Base-by-base conservation (phyloP, 768 basidiomycete species). In the Arthromyces matolae region DNA sequence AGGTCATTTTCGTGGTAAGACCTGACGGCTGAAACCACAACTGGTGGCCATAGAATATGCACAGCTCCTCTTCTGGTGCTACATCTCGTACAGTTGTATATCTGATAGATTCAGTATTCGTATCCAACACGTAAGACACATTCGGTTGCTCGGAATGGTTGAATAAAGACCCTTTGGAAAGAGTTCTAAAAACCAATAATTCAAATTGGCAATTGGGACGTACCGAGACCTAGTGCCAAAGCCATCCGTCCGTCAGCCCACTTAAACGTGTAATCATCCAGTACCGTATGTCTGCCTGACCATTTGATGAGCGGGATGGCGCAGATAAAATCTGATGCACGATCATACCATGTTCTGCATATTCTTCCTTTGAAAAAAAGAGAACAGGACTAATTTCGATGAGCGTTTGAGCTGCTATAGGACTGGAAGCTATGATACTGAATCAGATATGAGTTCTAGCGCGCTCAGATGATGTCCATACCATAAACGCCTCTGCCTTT, bases 311-410 rank as follows among this genome's bases (percentile, higher is more conserved):
- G 8, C n/a, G 1, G 12, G 38, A 9, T 27, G 3, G 24, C 20
- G 7, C 35, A 24, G 14, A 35, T 14, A 1, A 23, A 14, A 33
- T 18, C 6, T 20, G 10, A 9, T 12, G 28, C 19, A 3, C 19
- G 42, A 37, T 20, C 18, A 31, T 68, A 56, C 83, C 80, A 65
- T 89, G 77, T 4, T 63, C 60, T 36, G 78, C 71, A 56, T 92
- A 93, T 66, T 93, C 90, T 20, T 79, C 72, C 47, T 76, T 73
- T 4, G 70, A 63, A 58, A 94, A 80, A 9, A 95, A 69, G n/a
- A 95, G 68, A 16, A 91, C 89, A 2, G 94, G 93, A 52, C 86
- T 87, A 55, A 83, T 78, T 64, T 96, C 94, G 51, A 97, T 62
- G n/a, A 86, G 55, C 0, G 85, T 84, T 10, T 78, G 72, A 9